Conservation (phyloP, 441 rosid genomes). For the Breynia disticha region DNA sequence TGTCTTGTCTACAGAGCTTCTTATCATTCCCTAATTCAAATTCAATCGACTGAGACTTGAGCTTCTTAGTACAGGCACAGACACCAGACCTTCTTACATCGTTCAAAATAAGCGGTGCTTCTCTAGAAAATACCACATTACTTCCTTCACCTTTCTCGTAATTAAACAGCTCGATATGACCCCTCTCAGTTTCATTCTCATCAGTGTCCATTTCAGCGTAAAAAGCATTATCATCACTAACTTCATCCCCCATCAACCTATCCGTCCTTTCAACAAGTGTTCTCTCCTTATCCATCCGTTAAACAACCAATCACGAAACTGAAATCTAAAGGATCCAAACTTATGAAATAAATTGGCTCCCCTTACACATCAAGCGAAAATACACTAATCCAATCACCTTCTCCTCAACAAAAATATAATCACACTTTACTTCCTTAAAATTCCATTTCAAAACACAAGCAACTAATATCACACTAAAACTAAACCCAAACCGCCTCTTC, state of each 20-base stretch:
- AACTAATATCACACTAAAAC: neutral
- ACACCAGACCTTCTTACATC: constrained; percentile 32
- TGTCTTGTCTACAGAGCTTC: constrained; percentile 58
- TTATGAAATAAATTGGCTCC: constrained; percentile 12
- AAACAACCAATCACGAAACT: constrained; percentile 13
- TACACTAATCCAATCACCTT: constrained; percentile 11
- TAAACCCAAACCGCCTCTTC: constrained; percentile 3
- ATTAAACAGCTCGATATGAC: constrained; percentile 25
- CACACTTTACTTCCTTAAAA: constrained; percentile 12
- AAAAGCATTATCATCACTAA: constrained; percentile 27
- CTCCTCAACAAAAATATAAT: neutral
- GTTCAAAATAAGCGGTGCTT: constrained; percentile 46
- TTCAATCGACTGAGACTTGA: constrained; percentile 27
- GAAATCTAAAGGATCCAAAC: constrained; percentile 17
- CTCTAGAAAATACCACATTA: constrained; percentile 55
- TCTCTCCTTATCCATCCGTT: constrained; percentile 41
- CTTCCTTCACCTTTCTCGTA: constrained; percentile 55
- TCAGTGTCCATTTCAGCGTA: constrained; percentile 42
- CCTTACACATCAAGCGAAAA: constrained; percentile 12
- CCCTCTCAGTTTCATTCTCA: constrained; percentile 29
- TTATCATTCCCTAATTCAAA: constrained; percentile 38
- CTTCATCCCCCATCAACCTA: constrained; percentile 29
- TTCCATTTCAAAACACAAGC: constrained; percentile 19
- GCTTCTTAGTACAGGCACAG: constrained; percentile 48
- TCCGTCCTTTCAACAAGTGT: constrained; percentile 26